Conservation (phyloP, 2,329 filamentous ascomycete genomes). For the Curvularia eragrostidis region DNA sequence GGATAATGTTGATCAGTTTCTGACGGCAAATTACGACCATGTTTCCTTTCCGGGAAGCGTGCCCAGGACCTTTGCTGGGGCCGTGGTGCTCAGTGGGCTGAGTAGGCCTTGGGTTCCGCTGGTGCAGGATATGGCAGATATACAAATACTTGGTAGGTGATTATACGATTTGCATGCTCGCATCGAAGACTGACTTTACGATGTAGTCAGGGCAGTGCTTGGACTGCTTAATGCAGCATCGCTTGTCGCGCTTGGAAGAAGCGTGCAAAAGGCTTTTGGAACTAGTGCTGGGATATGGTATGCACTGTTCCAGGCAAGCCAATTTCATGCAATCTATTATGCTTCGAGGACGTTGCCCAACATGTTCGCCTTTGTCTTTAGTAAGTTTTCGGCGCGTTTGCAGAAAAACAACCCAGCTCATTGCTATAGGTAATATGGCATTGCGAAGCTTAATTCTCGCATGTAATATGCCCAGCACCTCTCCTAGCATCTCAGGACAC, state of each 20-base stretch:
- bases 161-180: neutral
- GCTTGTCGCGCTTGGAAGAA: conserved; percentile 69
- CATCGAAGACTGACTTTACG: conserved; percentile 9
- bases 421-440: conserved; percentile 67
- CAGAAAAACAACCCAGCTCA: neutral
- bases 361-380: conserved; percentile 91
- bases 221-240: conserved; percentile 76
- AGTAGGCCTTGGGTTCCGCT: conserved; percentile 70
- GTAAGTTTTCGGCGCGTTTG: conserved; percentile 58
- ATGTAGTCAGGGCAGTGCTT: conserved; percentile 73
- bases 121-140: conserved; percentile 62
- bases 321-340: conserved; percentile 95
- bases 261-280: conserved; percentile 73
- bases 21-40: conserved; percentile 80
- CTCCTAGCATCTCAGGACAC: conserved; percentile 51
- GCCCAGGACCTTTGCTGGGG: conserved; percentile 86
- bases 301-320: conserved; percentile 74
- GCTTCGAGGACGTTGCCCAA: conserved; percentile 91
- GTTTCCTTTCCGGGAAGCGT: conserved; percentile 89
- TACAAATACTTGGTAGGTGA: conserved; percentile 62
- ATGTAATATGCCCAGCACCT: conserved; percentile 47
- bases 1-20: conserved; percentile 58
- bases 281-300: conserved; percentile 77
- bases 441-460: conserved; percentile 60
- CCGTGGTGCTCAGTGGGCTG: conserved; percentile 76